Evolutionary conservation across 768 basidiomycete genomes (phyloP), one percentile per base, ranked within the genome.

Genomic region (Rhizopogon roseolus): DNA sequence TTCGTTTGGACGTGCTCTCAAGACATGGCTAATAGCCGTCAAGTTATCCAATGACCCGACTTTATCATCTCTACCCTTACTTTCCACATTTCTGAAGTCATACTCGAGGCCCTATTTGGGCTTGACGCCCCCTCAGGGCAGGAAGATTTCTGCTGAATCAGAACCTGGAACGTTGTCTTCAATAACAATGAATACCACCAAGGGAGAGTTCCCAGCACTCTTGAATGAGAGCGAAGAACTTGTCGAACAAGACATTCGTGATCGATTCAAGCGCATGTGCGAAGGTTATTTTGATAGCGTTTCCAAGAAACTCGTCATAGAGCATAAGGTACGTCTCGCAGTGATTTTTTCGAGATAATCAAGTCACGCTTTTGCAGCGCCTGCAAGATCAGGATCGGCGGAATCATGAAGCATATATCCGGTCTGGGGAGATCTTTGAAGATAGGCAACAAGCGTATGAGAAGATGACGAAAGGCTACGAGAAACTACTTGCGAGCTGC

Each of bases 391-490:
- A 97, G 72, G 97, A 98, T 68, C 86, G 87, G 57, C 81, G 89
- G 49, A 99, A 99, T 63, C 96, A 98, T 66, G 97, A 99, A 75
- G 97, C 97, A 54, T 99, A 99, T 66, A 98, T 99, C 60, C 92
- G 95, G 32, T 98, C 95, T 3, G 97, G 97, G 27, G 96, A 99
- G 71, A 98, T 99, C 57, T 99, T 99, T 61, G 97, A 99, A 65
- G 97, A 99, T 68, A 84, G 97, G 34, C 96, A 98, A 67, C 95
- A 98, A 69, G 93, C 91, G 9, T 99, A 99, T 66, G 97, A 99
- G 75, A 94, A 93, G 73, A 97, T 98, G 91, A 94, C 93, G 38
- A 93, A 90, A 70, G 81, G 85, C 42, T 98, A 98, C 62, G 97
- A 99, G 71, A 93, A 95, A 55, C 72, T 98, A 22, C 80, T 94